phyloP scores from a whole-genome alignment of 305 asterid genomes.

The Coffea humblotiana region DNA sequence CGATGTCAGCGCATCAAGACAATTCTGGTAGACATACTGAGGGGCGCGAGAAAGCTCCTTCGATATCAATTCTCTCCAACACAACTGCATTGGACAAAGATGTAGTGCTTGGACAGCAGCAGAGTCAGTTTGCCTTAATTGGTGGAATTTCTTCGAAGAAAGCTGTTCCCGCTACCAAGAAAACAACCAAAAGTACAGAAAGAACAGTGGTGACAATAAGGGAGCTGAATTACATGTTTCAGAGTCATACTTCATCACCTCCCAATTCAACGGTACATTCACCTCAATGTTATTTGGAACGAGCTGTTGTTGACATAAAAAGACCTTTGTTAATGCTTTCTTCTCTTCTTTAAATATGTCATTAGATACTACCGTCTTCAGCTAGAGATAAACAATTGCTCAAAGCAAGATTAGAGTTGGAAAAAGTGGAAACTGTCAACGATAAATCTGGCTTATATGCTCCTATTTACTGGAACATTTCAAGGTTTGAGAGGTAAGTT shows the following conservation, averaged over 20 bases:
- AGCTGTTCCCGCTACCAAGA: slow-evolving; percentile 13
- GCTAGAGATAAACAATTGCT: slow-evolving; percentile 49
- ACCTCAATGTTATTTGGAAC: background rate
- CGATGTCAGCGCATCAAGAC: slow-evolving; percentile 7
- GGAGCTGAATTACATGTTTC: slow-evolving; percentile 48
- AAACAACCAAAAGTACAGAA: slow-evolving; percentile 36
- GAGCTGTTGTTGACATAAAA: background rate
- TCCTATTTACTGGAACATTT: slow-evolving; percentile 57
- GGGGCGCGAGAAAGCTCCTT: background rate
- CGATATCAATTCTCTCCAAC: background rate
- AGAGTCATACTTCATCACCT: slow-evolving; percentile 35
- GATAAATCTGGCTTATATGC: slow-evolving; percentile 39
- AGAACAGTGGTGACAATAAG: slow-evolving; percentile 46
- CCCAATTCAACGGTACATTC: slow-evolving; percentile 40
- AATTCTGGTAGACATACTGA: background rate
- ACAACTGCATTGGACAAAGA: slow-evolving; percentile 19
- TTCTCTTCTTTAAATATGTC: slow-evolving; percentile 4
- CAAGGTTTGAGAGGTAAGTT: slow-evolving; percentile 52
- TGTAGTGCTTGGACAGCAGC: slow-evolving; percentile 8
- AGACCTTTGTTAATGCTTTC: slow-evolving; percentile 1
- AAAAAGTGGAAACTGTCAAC: slow-evolving; percentile 24
- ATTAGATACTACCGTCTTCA: slow-evolving; percentile 53
- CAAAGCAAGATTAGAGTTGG: slow-evolving; percentile 45
- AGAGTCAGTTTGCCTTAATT: slow-evolving; percentile 12
- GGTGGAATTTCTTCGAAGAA: slow-evolving; percentile 20